Base-by-base conservation (phyloP, 2,329 filamentous ascomycete genomes). In the Microcyclospora tardicrescens region DNA sequence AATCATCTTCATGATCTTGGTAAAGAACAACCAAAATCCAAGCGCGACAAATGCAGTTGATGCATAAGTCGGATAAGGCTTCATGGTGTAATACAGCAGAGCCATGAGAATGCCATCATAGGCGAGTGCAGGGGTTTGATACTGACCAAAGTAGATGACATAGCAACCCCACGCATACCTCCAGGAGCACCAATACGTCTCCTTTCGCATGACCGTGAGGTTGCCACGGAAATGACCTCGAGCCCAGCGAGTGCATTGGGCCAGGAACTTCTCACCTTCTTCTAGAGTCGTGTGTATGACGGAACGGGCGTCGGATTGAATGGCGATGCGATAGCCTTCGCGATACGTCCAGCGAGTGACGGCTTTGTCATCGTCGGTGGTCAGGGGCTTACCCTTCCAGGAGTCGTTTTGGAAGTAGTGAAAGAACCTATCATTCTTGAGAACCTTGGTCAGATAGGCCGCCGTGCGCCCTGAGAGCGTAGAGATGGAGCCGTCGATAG, bases 291-390 rank as follows among this genome's bases (percentile, higher is more conserved):
- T 79, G 41, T 67, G 60, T 28, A 79, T 60, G 1, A 62, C 56
- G 0, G 67, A 61, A 2, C 72, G 64, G 0, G 59, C 47, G 4
- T 63, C 61, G 41, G 68, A 66, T 50, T 80, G 74, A 36, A 79
- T 68, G 34, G 64, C 62, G 41, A 78, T 67, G 6, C 64, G 59
- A 64, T 66, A 75, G n/a, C 63, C 65, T 5, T 65, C 53, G 9
- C 59, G 59, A 32, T 73, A 64, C 5, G 69, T 61, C 43, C 65
- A 73, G 10, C 75, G 62, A 0, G 75, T 79, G 28, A 73, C 59
- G 47, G 68, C 78, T 53, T 79, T 79, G 59, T 80, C 75, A 41
- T 79, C 75, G 43, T 79, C 75, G 0, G 64, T 61, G 14, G 68
- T 66, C 2, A 77, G 53, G 0, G 69, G 68, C 0, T 64, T 63